Conservation (phyloP, 2,329 filamentous ascomycete species). For the Colletotrichum sp. region DNA sequence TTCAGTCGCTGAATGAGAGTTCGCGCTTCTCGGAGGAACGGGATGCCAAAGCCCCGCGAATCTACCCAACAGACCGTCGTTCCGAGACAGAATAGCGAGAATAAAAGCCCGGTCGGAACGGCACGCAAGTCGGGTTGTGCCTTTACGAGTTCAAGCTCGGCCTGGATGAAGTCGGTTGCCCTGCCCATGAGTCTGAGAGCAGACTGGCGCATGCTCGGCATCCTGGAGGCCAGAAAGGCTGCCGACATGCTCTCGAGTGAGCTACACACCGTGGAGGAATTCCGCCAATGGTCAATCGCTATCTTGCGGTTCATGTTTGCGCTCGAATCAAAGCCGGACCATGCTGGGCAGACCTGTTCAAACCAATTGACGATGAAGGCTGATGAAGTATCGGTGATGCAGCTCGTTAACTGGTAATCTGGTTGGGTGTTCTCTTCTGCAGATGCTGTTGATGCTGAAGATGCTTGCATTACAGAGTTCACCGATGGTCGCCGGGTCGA, state of each 20-base stretch:
- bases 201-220: constrained; percentile 40
- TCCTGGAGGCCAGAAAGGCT: constrained; percentile 35
- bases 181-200: constrained; percentile 37
- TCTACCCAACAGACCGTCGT: constrained; percentile 47
- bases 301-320: constrained; percentile 43
- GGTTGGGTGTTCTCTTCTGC: not conserved
- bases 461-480: not conserved
- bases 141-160: constrained; percentile 34
- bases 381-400: constrained; percentile 31
- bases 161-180: constrained; percentile 38
- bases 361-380: constrained; percentile 44
- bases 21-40: constrained; percentile 35
- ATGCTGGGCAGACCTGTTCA: constrained; percentile 42
- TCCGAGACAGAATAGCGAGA: constrained; percentile 44
- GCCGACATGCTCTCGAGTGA: constrained; percentile 47
- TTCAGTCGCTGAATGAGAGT: constrained; percentile 30
- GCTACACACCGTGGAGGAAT: constrained; percentile 40
- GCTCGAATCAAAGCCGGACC: constrained; percentile 45
- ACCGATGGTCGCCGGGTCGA: not conserved
- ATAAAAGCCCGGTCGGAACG: constrained; percentile 38
- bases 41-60: constrained; percentile 33
- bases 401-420: constrained; percentile 19
- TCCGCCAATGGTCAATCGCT: constrained; percentile 39
- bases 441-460: not conserved
- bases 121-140: constrained; percentile 19